These are phyloP conservation scores for Cyberlindnera nakhonratchasimensis DNA, from an alignment of 805 yeast genomes.

Conservation along the genomic window DNA sequence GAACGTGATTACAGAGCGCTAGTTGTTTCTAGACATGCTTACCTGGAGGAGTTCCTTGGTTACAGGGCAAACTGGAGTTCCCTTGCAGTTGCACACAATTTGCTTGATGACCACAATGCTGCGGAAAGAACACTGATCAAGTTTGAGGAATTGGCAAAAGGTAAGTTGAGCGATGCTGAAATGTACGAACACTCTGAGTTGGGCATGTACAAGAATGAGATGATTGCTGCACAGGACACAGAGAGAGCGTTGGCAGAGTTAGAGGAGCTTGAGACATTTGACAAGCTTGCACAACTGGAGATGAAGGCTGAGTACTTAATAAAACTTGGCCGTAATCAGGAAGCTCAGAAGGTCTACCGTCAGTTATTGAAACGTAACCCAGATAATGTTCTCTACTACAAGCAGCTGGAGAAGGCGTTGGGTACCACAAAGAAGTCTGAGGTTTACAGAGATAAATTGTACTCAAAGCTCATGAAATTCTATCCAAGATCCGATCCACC, in stretches of 20 bases:
- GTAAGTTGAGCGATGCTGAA: slow-evolving; percentile 63
- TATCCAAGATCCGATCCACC: slow-evolving; percentile 88
- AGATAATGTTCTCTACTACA: slow-evolving; percentile 66
- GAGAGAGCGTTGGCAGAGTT: slow-evolving; percentile 55
- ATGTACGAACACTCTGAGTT: slow-evolving; percentile 80
- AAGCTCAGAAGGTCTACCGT: slow-evolving; percentile 69
- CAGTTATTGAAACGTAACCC: slow-evolving; percentile 80
- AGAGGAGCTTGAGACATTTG: slow-evolving; percentile 49
- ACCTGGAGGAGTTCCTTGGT: slow-evolving; percentile 72
- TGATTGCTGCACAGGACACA: slow-evolving; percentile 53
- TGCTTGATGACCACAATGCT: slow-evolving; percentile 60
- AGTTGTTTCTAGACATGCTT: slow-evolving; percentile 59
- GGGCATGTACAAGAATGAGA: slow-evolving; percentile 63
- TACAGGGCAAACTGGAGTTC: slow-evolving; percentile 90
- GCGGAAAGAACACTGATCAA: slow-evolving; percentile 71
- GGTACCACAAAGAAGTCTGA: slow-evolving; percentile 45
- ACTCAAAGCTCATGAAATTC: slow-evolving; percentile 58
- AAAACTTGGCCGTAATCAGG: slow-evolving; percentile 51
- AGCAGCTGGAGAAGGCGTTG: slow-evolving; percentile 61
- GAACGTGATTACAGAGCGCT: slow-evolving; percentile 66
- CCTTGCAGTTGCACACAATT: slow-evolving; percentile 79
- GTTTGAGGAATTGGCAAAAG: slow-evolving; percentile 72
- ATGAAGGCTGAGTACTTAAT: slow-evolving; percentile 61
- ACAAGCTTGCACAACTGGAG: slow-evolving; percentile 61
- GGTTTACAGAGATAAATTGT: slow-evolving; percentile 53